Percentiles rank a stretch among this genome's conserved stretches.
phyloP scores from a whole-genome alignment of 1,284 basidiomycete species.

The Cryptococcus neoformans region DNA sequence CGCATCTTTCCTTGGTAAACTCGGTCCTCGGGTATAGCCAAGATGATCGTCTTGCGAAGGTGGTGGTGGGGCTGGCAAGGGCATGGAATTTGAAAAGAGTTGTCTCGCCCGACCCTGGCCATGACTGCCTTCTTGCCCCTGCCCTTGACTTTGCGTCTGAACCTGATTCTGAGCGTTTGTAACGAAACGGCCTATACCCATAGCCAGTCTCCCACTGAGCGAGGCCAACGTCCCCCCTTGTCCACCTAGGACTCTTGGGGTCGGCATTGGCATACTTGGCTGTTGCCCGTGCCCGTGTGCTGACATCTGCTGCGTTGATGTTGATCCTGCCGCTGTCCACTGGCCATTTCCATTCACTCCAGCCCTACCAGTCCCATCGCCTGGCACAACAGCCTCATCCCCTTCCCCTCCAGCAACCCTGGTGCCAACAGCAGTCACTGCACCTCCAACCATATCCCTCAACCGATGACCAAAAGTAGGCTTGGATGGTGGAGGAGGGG shows the following conservation, averaged over 20 bases:
- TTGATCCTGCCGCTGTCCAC: neutral
- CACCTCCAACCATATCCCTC: slow-evolving; percentile 42
- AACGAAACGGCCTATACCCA: slow-evolving; percentile 15
- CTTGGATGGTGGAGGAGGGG: slow-evolving; percentile 48
- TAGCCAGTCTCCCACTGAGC: slow-evolving; percentile 10
- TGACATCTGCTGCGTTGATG: neutral
- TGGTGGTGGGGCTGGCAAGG: too few relatives aligned
- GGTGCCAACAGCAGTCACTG: slow-evolving; percentile 6
- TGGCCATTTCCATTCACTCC: neutral
- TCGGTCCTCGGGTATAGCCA: too few relatives aligned
- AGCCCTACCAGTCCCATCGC: neutral
- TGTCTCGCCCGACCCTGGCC: too few relatives aligned
- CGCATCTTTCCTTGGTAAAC: neutral
- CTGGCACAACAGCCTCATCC: neutral
- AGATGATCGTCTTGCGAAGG: too few relatives aligned
- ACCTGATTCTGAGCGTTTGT: too few relatives aligned
- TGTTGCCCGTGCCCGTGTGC: neutral
- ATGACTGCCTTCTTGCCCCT: too few relatives aligned
- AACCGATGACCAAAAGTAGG: slow-evolving; percentile 44
- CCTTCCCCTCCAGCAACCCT: neutral
- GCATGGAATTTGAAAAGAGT: too few relatives aligned
- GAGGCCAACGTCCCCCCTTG: slow-evolving; percentile 9
- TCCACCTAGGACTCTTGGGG: neutral
- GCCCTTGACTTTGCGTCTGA: too few relatives aligned
- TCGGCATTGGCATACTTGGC: slow-evolving; percentile 1